Evolutionary conservation across 345 rosid genomes (phyloP), one percentile per base, ranked within the genome.

Genomic region (Gossypium longicalyx): DNA sequence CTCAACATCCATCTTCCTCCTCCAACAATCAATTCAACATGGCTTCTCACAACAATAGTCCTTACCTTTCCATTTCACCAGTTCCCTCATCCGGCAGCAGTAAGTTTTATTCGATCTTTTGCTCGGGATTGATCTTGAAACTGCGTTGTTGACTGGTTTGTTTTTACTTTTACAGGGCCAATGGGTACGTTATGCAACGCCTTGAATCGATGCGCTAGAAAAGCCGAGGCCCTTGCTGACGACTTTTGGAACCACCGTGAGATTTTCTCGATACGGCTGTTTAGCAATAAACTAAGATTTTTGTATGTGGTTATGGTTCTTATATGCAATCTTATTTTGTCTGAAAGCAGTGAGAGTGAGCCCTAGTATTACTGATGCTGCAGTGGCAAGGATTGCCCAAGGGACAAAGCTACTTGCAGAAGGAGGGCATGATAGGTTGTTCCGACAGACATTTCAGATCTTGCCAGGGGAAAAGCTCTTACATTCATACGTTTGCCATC

Each of bases 401-500:
- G 97, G 97, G 60, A 86, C 93, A 60, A 90, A 83, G 79, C 80
- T 92, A 64, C 72, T 94, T 7, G 59, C 88, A 11, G 97, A 92
- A 87, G 97, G 97, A 82, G 98, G 94, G 51, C 83, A 85, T 54
- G 88, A 86, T 17, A 90, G 82, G 83, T 81, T 90, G 70, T 94
- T 90, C 79, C 87, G 82, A 67, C 91, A 83, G 20, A 85, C 85
- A 19, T 94, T 94, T 80, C 87, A 84, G 65, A 69, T 45, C 47
- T 59, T 84, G 48, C 70, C 87, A 0, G 82, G 85, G 60, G 92
- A 92, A 83, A 94, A 87, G 83, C 93, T 94, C 62, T 27, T 86
- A 63, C 89, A 88, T 48, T 77, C 97, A 2, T 94, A 82, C 76
- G 94, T 80, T 67, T 94, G 97, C 85, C 88, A 88, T 79, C 70